Evolutionary conservation across 2,329 filamentous ascomycete genomes (phyloP).

Genomic region (Aureobasidium pullulans): DNA sequence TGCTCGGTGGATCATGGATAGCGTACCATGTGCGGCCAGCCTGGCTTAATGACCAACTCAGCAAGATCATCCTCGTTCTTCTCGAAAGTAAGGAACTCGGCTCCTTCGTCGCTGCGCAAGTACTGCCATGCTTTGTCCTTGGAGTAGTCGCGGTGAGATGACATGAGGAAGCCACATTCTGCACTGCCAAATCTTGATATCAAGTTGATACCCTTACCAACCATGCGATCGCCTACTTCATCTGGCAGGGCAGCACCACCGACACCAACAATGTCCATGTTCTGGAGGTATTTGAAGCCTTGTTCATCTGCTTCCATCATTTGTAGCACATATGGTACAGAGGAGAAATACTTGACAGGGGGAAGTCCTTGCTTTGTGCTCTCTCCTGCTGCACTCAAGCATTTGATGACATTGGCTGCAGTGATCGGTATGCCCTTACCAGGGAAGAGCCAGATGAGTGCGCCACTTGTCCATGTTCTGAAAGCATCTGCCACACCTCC

Average conservation of each 20-base stretch:
- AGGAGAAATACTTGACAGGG: slow-evolving; percentile 51
- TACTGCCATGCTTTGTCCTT: slow-evolving; percentile 56
- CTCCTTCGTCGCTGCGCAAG: slow-evolving; percentile 38
- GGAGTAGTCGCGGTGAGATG: slow-evolving; percentile 50
- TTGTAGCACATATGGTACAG: slow-evolving; percentile 53
- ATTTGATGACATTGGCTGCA: slow-evolving; percentile 43
- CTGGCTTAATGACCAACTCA: slow-evolving; percentile 49
- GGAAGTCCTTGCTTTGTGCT: slow-evolving; percentile 21
- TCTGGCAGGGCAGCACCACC: slow-evolving; percentile 53
- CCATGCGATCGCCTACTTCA: slow-evolving; percentile 47
- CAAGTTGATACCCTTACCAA: slow-evolving; percentile 46
- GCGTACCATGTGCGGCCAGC: slow-evolving; percentile 49
- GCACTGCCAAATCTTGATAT: slow-evolving; percentile 58
- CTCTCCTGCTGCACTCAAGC: slow-evolving; percentile 34
- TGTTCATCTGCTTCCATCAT: slow-evolving; percentile 40
- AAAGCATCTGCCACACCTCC: slow-evolving; percentile 58
- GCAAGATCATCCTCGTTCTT: slow-evolving; percentile 36
- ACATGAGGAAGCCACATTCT: slow-evolving; percentile 60
- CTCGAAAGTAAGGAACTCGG: slow-evolving; percentile 39
- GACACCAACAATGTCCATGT: slow-evolving; percentile 56
- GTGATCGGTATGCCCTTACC: slow-evolving; percentile 51
- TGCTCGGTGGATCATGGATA: not conserved
- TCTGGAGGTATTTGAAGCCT: slow-evolving; percentile 38
- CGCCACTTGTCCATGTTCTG: slow-evolving; percentile 53
- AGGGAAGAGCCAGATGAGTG: slow-evolving; percentile 57